A percentile compares a stretch with the other conserved stretches of the same genome.
Conservation (phyloP, 371 early-diverging fungal species). For the Haplosporangium sp. region DNA sequence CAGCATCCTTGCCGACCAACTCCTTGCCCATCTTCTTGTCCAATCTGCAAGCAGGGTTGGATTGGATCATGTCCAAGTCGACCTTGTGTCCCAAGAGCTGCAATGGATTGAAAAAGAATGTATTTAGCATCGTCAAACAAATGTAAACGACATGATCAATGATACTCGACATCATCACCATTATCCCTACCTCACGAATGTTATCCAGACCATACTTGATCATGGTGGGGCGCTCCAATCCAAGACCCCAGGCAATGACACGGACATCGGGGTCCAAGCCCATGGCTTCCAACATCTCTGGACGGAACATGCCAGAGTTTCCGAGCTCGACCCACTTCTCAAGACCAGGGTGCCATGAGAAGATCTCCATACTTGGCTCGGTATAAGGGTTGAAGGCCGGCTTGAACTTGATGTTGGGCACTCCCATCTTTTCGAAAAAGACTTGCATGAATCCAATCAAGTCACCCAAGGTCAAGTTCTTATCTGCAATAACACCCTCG, state of each 20-base stretch:
- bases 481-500: constrained; percentile 99
- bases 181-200: constrained; percentile 83
- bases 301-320: constrained; percentile 99
- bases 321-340: constrained; percentile 99
- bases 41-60: constrained; percentile 90
- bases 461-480: constrained; percentile 95
- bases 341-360: constrained; percentile 97
- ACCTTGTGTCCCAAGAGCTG: constrained; percentile 98
- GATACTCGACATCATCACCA: neutral
- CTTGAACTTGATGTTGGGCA: constrained; percentile 98
- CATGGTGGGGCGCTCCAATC: constrained; percentile 99
- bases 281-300: constrained; percentile 98
- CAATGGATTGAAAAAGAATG: neutral
- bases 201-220: constrained; percentile 98
- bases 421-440: constrained; percentile 99
- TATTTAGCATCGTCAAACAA: neutral
- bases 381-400: constrained; percentile 99
- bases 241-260: constrained; percentile 99
- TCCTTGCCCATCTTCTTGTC: constrained; percentile 85
- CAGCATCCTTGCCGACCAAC: constrained; percentile 61
- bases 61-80: constrained; percentile 94
- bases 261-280: constrained; percentile 97
- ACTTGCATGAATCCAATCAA: constrained; percentile 97
- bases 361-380: constrained; percentile 99
- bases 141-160: neutral